These are phyloP conservation scores for Alternaria triticina DNA, from an alignment of 2,329 filamentous ascomycete species.

Conservation along the genomic window DNA sequence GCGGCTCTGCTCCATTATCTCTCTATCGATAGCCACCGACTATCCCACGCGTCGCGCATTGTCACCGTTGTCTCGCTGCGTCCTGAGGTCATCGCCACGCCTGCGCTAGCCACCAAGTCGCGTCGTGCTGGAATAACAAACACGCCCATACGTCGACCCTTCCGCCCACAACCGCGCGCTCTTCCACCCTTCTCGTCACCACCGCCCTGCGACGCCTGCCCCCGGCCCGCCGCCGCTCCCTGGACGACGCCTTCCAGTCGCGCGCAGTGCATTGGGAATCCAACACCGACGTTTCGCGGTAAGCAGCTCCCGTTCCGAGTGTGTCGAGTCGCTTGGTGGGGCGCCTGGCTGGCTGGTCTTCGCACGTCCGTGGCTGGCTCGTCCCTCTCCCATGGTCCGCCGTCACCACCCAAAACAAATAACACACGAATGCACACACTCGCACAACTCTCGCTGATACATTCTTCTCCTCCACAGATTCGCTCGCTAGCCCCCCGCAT, in stretches of 20 bases:
- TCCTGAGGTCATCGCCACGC: slow-evolving; percentile 1
- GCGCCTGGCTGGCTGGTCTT: slow-evolving; percentile 8
- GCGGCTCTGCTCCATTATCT: slow-evolving; percentile 22
- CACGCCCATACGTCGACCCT: slow-evolving; percentile 13
- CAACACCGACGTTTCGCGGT: slow-evolving; percentile 13
- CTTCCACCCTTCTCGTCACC: neutral
- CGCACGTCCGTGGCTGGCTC: slow-evolving; percentile 1
- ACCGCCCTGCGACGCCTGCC: slow-evolving; percentile 8
- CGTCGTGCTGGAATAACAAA: slow-evolving; percentile 22
- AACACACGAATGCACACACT: neutral
- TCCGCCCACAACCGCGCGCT: slow-evolving; percentile 7
- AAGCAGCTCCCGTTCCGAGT: slow-evolving; percentile 14
- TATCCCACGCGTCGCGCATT: slow-evolving; percentile 14
- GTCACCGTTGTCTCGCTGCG: neutral
- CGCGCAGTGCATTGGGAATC: slow-evolving; percentile 5
- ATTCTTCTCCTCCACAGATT: slow-evolving; percentile 7
- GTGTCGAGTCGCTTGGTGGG: slow-evolving; percentile 22
- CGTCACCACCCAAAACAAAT: slow-evolving; percentile 6
- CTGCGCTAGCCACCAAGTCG: slow-evolving; percentile 17
- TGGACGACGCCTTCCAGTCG: neutral
- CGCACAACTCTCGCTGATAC: slow-evolving; percentile 22
- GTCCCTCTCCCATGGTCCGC: slow-evolving; percentile 14
- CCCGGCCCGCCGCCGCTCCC: slow-evolving; percentile 3
- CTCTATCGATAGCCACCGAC: slow-evolving; percentile 23
- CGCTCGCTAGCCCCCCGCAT: slow-evolving; percentile 16